These are phyloP conservation scores for Daldinia grandis DNA, from an alignment of 495 filamentous ascomycete genomes.

Conservation along the genomic window DNA sequence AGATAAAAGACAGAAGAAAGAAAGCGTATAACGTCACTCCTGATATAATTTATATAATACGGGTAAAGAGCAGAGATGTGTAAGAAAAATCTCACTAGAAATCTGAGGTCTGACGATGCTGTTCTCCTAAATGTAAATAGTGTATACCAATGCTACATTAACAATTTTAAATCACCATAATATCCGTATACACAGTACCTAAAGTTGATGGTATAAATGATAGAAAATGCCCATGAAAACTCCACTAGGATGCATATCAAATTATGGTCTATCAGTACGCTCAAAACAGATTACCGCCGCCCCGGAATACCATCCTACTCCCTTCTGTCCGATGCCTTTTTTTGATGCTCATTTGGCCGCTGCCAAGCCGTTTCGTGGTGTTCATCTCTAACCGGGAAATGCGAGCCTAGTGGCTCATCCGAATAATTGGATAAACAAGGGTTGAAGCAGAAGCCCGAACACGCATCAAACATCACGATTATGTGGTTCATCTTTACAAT, in stretches of 20 bases:
- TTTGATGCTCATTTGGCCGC: slow-evolving; percentile 22
- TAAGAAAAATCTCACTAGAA: not conserved
- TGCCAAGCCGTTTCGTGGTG: slow-evolving; percentile 11
- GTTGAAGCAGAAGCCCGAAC: not conserved
- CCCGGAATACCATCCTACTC: slow-evolving; percentile 31
- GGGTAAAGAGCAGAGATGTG: not conserved
- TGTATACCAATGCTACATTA: slow-evolving; percentile 2
- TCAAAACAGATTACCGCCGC: slow-evolving; percentile 35
- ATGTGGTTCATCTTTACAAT: slow-evolving; percentile 24
- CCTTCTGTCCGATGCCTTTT: slow-evolving; percentile 17
- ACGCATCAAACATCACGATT: not conserved
- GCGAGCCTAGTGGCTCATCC: not conserved
- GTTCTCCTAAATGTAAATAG: not conserved
- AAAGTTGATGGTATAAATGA: slow-evolving; percentile 3
- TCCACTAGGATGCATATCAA: slow-evolving; percentile 40
- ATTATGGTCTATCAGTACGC: slow-evolving; percentile 42
- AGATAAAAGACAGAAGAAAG: not conserved
- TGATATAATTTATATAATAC: not conserved
- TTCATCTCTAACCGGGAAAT: slow-evolving; percentile 12
- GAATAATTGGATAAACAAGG: not conserved
- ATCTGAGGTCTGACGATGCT: not conserved
- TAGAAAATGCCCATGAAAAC: slow-evolving; percentile 34
- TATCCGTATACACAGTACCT: not conserved
- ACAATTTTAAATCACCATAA: slow-evolving; percentile 7
- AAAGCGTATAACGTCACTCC: not conserved